Percentiles rank a stretch among this genome's conserved stretches.
phyloP scores from a whole-genome alignment of 2,329 filamentous ascomycete genomes.

The Fusarium sublunatum region DNA sequence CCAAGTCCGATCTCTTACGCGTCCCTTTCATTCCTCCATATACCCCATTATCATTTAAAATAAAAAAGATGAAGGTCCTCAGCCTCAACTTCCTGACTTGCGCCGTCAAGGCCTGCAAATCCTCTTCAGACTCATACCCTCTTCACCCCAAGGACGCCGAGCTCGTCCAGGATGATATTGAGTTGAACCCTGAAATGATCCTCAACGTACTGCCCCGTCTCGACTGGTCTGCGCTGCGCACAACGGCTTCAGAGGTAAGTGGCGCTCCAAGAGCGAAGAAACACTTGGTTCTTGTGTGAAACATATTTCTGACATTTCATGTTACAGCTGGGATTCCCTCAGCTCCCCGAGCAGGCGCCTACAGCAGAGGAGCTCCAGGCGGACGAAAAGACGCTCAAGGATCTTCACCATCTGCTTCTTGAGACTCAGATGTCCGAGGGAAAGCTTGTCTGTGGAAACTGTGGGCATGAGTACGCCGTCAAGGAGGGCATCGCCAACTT shows the following conservation, averaged over 20 bases:
- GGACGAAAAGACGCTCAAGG: conserved; percentile 77
- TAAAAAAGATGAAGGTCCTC: conserved; percentile 82
- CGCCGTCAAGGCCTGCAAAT: conserved; percentile 94
- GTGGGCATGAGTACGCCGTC: conserved; percentile 92
- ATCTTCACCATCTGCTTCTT: conserved; percentile 83
- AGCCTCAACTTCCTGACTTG: conserved; percentile 97
- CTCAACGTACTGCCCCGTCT: conserved; percentile 86
- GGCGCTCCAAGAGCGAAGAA: not conserved
- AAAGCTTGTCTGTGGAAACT: conserved; percentile 89
- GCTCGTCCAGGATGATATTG: conserved; percentile 86
- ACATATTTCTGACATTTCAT: conserved; percentile 17
- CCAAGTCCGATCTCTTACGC: conserved; percentile 5
- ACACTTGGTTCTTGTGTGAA: conserved; percentile 3
- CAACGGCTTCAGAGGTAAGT: conserved; percentile 79
- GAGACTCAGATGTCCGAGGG: conserved; percentile 92
- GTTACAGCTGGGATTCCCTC: conserved; percentile 79
- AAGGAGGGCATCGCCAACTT: conserved; percentile 98
- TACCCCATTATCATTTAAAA: not conserved
- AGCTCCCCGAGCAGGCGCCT: conserved; percentile 73
- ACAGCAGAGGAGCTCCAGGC: conserved; percentile 69
- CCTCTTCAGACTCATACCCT: conserved; percentile 81
- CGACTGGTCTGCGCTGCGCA: conserved; percentile 85
- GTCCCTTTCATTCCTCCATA: not conserved
- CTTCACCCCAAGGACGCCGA: conserved; percentile 93
- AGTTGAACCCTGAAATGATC: conserved; percentile 83